Percentiles rank a stretch among this genome's conserved stretches.
Conservation (phyloP, 805 yeast species). For the Candida xyloterini region DNA sequence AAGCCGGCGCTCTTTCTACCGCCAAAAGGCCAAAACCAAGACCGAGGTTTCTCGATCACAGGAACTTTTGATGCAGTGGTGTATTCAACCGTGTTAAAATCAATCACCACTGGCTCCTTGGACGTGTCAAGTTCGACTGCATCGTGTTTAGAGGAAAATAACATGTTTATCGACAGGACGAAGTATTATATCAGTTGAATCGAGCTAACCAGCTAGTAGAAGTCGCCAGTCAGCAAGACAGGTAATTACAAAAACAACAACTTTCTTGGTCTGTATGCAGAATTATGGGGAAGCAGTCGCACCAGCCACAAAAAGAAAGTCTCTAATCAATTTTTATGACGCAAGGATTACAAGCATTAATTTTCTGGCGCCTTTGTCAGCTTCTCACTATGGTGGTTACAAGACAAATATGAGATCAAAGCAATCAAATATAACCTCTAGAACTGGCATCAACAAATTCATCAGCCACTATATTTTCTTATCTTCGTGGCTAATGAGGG, state of each 20-base stretch:
- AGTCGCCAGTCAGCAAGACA: conserved; percentile 8
- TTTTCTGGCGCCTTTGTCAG: too few species aligned
- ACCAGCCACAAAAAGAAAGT: conserved; percentile 5
- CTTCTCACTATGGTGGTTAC: too few species aligned
- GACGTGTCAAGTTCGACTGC: conserved; percentile 1
- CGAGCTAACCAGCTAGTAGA: conserved; percentile 9
- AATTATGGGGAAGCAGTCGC: conserved; percentile 7
- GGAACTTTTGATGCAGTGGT: conserved; percentile 1
- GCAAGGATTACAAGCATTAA: too few species aligned
- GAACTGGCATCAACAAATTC: not conserved
- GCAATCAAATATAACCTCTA: not conserved
- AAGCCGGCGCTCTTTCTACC: not conserved
- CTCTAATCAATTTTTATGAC: not conserved
- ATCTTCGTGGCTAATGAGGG: conserved; percentile 4
- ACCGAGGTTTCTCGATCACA: conserved; percentile 13
- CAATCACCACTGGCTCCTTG: conserved; percentile 19
- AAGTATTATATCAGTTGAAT: not conserved
- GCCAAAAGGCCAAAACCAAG: conserved; percentile 23
- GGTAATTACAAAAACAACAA: conserved; percentile 8
- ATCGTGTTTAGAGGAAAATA: conserved; percentile 2
- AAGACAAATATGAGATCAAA: not conserved
- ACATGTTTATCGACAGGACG: conserved; percentile 1
- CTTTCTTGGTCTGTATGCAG: conserved; percentile 1
- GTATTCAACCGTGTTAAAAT: conserved; percentile 23
- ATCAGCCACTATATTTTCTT: conserved; percentile 4